Evolutionary conservation across 352 stramenopile species (phyloP).

Genomic region (Phytophthora agathidicida): DNA sequence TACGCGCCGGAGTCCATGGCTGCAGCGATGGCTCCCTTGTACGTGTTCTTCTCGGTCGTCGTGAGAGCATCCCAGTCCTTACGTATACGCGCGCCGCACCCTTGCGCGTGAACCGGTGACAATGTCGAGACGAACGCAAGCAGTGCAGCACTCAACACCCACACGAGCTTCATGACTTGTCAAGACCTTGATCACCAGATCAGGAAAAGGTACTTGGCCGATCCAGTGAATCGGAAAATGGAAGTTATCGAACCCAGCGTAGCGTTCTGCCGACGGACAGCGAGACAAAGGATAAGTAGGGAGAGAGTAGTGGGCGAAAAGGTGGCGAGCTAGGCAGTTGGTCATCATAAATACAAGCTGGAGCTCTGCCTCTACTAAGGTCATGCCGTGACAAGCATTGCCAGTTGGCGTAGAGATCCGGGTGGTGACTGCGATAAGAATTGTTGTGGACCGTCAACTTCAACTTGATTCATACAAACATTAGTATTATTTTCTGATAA

Average conservation of each 20-base stretch:
- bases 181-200: neutral
- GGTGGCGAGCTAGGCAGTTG: slow-evolving; percentile 2
- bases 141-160: slow-evolving; percentile 8
- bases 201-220: slow-evolving; percentile 3
- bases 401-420: slow-evolving; percentile 7
- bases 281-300: neutral
- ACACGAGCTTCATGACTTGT: slow-evolving; percentile 27
- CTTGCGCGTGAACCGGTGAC: slow-evolving; percentile 2
- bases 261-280: too few species aligned
- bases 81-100: slow-evolving; percentile 43
- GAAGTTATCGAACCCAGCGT: neutral
- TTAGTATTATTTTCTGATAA: slow-evolving; percentile 8
- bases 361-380: slow-evolving; percentile 25
- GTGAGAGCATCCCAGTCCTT: slow-evolving; percentile 49
- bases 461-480: slow-evolving; percentile 11
- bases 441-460: slow-evolving; percentile 3
- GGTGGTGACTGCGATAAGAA: slow-evolving; percentile 18
- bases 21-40: slow-evolving; percentile 48
- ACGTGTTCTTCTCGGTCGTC: slow-evolving; percentile 42
- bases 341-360: slow-evolving; percentile 20
- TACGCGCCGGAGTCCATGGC: slow-evolving; percentile 63
- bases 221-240: slow-evolving; percentile 31
- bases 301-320: slow-evolving; percentile 6
- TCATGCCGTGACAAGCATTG: neutral
- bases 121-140: slow-evolving; percentile 5